Evolutionary conservation across 2,329 filamentous ascomycete species (phyloP), one percentile per base, ranked within the genome.

Genomic region (Xylaria sp.): DNA sequence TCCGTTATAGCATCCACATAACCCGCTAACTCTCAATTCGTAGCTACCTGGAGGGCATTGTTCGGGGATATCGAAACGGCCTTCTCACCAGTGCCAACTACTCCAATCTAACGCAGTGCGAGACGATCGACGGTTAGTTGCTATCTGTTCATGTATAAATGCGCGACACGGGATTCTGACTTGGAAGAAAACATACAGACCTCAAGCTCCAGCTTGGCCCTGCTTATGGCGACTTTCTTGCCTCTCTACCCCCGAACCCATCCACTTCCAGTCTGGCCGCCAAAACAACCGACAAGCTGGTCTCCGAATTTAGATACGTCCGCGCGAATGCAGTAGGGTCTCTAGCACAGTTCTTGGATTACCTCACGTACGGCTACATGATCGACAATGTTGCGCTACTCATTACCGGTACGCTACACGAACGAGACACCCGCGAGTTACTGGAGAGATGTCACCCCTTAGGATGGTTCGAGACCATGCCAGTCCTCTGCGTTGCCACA

Each of bases 381-480:
- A 99, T 99, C 82, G 96, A 99, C 83, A 99, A 99, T 77, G 94
- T 99, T 61, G 96, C 97, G 47, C 90, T 99, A 48, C 89, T 99
- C 77, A 99, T 99, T 81, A 99, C 96, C 24, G 96, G 96, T 70
- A 99, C 96, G 12, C 88, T 99, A 34, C 96, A 99, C 82, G 97
- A 99, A 83, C 90, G 96, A 79, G 96, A 99, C 80, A 99, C 96
- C 3, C 90, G 94, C 68, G 96, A 99, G 83, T 88, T 99, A 71
- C 85, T 99, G 62, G 96, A 98, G 78, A 88, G 96, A 81, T 99
- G 97, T 82, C 97, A 99, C 77, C 96, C 96, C 6, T 88, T 99
- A 7, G 96, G 96, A 74, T 98, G 94, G 94, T 99, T 99, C 80
- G 96, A 99, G 85, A 98, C 96, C 8, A 94, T 99, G 91, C 97